phyloP scores from a whole-genome alignment of 352 stramenopile species.

The Phytophthora niederhauseri region DNA sequence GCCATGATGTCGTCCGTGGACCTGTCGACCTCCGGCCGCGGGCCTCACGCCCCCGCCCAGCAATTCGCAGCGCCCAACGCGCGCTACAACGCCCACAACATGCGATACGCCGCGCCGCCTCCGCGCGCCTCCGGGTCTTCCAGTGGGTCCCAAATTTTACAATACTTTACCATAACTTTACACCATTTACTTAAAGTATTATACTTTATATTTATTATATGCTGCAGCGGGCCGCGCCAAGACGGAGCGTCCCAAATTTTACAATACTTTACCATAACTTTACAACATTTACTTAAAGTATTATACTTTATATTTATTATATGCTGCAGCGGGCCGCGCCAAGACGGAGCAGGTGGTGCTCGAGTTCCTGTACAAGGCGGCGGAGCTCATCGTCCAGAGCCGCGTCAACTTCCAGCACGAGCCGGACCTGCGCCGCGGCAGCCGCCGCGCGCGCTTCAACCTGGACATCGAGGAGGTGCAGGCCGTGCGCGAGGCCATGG shows the following conservation, averaged over 20 bases:
- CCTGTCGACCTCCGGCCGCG: slow-evolving; percentile 1
- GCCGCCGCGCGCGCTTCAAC: slow-evolving; percentile 78
- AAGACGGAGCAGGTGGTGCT: slow-evolving; percentile 89
- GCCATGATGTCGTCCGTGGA: slow-evolving; percentile 35
- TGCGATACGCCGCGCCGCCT: slow-evolving; percentile 22
- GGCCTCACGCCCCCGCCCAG: slow-evolving; percentile 1
- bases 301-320: too few species aligned
- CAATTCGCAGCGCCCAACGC: slow-evolving; percentile 10
- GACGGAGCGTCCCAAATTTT: too few species aligned
- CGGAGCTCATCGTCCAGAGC: slow-evolving; percentile 84
- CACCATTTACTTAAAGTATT: not conserved
- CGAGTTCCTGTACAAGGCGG: slow-evolving; percentile 84
- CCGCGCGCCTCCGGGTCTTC: slow-evolving; percentile 18
- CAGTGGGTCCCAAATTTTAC: not conserved
- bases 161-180: not conserved
- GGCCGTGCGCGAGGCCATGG: slow-evolving; percentile 70
- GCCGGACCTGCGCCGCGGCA: slow-evolving; percentile 43
- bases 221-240: slow-evolving; percentile 70
- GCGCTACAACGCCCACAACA: slow-evolving; percentile 19
- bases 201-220: too few species aligned
- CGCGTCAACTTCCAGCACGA: slow-evolving; percentile 74
- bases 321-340: slow-evolving; percentile 59
- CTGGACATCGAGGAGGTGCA: slow-evolving; percentile 84
- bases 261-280: not conserved
- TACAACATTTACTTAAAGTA: not conserved